Conservation (phyloP, 305 asterid species). For the Fraxinus sp. region DNA sequence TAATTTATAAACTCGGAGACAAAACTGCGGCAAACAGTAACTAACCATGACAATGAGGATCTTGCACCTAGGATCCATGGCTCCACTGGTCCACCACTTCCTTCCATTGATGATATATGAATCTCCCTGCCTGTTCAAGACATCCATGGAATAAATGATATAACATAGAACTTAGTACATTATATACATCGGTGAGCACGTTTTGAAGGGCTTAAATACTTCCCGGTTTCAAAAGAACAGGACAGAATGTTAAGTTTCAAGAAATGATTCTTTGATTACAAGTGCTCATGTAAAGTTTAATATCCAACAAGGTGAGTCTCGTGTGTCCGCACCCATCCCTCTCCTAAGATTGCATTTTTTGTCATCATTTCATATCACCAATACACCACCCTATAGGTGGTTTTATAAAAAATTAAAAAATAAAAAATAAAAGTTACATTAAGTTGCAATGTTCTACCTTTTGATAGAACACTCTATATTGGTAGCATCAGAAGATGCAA, state of each 20-base stretch:
- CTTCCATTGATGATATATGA: constrained; percentile 82
- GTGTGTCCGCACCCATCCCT: not conserved
- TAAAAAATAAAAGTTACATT: not conserved
- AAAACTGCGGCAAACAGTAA: constrained; percentile 19
- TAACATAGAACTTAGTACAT: not conserved
- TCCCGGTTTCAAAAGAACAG: not conserved
- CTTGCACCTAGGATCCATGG: constrained; percentile 98
- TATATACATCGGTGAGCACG: not conserved
- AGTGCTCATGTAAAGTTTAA: not conserved
- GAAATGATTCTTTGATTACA: not conserved
- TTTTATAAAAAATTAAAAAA: not conserved
- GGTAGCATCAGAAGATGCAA: constrained; percentile 96
- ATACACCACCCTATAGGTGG: not conserved
- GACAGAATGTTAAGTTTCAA: not conserved
- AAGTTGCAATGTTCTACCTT: constrained; percentile 44
- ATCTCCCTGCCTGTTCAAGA: constrained; percentile 55
- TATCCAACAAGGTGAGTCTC: not conserved
- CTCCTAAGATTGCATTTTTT: not conserved
- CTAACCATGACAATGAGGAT: constrained; percentile 90
- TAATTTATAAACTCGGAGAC: not conserved
- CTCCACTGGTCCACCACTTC: constrained; percentile 99
- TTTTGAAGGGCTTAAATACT: not conserved
- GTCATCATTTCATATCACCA: not conserved
- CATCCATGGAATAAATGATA: constrained; percentile 5
- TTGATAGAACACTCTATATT: constrained; percentile 88